Conservation (phyloP, 176 grass and related monocot species). For the Microstegium vimineum region DNA sequence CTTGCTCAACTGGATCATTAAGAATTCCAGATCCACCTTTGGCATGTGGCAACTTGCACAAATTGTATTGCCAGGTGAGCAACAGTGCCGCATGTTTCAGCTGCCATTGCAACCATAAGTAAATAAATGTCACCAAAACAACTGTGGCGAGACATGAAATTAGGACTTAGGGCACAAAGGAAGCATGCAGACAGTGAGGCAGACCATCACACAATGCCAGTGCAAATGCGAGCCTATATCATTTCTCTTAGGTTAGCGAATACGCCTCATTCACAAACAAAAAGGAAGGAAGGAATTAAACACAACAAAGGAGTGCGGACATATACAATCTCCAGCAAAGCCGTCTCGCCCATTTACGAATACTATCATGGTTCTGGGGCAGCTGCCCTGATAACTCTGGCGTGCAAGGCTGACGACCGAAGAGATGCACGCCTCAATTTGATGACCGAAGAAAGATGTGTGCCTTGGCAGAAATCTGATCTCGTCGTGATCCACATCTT, state of each 20-base stretch:
- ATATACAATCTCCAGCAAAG: slow-evolving; percentile 36
- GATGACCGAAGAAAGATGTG: slow-evolving; percentile 1
- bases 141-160: background rate
- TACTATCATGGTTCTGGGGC: slow-evolving; percentile 13
- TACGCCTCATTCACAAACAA: slow-evolving; percentile 1
- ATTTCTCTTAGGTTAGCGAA: slow-evolving; percentile 23
- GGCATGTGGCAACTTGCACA: background rate
- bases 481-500: slow-evolving; percentile 15
- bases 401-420: background rate
- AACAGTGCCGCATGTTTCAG: background rate
- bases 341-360: background rate
- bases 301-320: slow-evolving; percentile 17
- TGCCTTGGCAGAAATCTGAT: slow-evolving; percentile 4
- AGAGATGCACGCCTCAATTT: background rate
- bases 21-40: background rate
- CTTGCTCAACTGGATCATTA: background rate
- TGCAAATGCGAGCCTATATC: slow-evolving; percentile 35
- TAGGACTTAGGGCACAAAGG: background rate
- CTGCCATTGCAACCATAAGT: background rate
- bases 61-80: background rate
- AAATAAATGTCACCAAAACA: background rate
- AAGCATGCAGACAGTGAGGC: slow-evolving; percentile 10
- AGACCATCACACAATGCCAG: background rate
- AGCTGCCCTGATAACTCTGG: background rate
- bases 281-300: slow-evolving; percentile 11